A percentile compares a stretch with the other conserved stretches of the same genome.
Conservation (phyloP, 2,329 filamentous ascomycete species). For the Colletotrichum sp. region DNA sequence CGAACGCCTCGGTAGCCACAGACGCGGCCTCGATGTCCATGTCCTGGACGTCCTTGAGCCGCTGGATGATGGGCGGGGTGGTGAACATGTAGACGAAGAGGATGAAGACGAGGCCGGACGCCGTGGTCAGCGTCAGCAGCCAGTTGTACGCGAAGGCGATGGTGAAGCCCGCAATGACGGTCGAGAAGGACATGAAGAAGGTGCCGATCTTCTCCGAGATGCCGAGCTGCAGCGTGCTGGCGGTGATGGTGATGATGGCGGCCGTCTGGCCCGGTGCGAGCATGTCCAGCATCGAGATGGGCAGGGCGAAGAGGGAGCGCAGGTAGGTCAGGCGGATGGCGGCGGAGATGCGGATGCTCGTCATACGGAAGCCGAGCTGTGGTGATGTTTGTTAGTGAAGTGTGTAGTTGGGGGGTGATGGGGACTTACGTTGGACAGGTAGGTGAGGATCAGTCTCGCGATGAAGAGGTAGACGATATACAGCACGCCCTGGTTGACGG, state of each 20-base stretch:
- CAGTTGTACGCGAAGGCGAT: constrained; percentile 58
- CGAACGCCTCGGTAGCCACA: constrained; percentile 45
- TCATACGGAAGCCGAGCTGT: constrained; percentile 52
- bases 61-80: constrained; percentile 35
- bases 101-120: constrained; percentile 48
- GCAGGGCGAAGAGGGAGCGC: constrained; percentile 51
- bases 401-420: too few relatives aligned
- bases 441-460: constrained; percentile 35
- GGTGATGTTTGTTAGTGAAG: too few relatives aligned
- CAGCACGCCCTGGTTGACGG: constrained; percentile 28
- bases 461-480: constrained; percentile 41
- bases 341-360: constrained; percentile 54
- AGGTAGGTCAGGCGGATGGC: constrained; percentile 55
- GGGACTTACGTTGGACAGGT: constrained; percentile 28
- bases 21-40: constrained; percentile 39
- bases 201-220: constrained; percentile 56
- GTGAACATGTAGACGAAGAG: constrained; percentile 33
- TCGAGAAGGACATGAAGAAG: constrained; percentile 44
- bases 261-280: constrained; percentile 55
- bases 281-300: constrained; percentile 53
- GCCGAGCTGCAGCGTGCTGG: constrained; percentile 58
- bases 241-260: constrained; percentile 55
- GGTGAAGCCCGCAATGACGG: constrained; percentile 49
- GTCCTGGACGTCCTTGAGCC: constrained; percentile 37
- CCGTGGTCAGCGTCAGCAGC: constrained; percentile 56